A percentile compares a stretch with the other conserved stretches of the same genome.
These are phyloP conservation scores for Ganoderma sinense DNA, from an alignment of 1,284 basidiomycete genomes.

Conservation along the genomic window DNA sequence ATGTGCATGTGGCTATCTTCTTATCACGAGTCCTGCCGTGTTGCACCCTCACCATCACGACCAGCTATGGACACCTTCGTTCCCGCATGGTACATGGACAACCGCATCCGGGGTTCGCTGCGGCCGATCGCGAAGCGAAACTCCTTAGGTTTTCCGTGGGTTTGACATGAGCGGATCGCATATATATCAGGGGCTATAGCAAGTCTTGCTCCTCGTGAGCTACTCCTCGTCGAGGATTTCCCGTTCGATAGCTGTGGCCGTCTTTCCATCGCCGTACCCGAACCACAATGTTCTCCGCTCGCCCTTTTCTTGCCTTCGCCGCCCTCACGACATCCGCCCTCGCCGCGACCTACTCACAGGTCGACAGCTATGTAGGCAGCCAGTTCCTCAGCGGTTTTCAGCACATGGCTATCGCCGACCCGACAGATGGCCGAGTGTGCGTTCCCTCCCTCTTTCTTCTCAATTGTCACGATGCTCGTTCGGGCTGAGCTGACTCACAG, in stretches of 20 bases:
- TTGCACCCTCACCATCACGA: not conserved
- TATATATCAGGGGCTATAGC: not conserved
- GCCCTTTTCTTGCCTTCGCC: not conserved
- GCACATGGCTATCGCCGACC: constrained; percentile 59
- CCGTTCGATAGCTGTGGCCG: not conserved
- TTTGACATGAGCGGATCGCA: not conserved
- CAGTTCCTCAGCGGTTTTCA: constrained; percentile 56
- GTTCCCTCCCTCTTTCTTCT: constrained; percentile 24
- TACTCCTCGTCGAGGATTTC: not conserved
- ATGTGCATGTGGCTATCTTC: not conserved
- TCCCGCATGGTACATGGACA: not conserved
- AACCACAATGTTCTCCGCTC: not conserved
- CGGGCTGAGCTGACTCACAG: not conserved
- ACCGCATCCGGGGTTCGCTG: not conserved
- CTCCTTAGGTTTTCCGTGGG: not conserved
- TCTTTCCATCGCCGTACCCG: not conserved
- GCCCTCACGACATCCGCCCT: not conserved
- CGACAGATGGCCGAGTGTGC: constrained; percentile 67
- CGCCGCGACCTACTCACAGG: constrained; percentile 15
- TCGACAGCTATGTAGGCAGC: constrained; percentile 52
- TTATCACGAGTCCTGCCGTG: not conserved
- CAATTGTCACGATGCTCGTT: not conserved
- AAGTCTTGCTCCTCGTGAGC: not conserved
- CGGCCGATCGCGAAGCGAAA: not conserved
- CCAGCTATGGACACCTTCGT: not conserved